A percentile compares a stretch with the other conserved stretches of the same genome.
Conservation (phyloP, 1,284 basidiomycete genomes). For the Chondrostereum purpureum region DNA sequence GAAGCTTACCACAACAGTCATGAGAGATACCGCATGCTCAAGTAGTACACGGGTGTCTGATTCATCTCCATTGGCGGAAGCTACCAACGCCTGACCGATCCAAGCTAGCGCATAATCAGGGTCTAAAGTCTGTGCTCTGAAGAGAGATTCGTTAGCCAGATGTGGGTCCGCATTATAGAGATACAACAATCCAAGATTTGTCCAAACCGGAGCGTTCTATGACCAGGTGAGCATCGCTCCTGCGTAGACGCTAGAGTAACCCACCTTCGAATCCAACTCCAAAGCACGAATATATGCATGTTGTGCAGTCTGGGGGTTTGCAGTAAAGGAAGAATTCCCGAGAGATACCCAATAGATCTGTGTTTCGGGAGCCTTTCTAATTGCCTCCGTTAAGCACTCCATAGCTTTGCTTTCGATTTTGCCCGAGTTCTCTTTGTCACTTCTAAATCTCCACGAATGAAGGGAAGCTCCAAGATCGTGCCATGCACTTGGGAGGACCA, state of each 20-base stretch:
- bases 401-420: slow-evolving; percentile 48
- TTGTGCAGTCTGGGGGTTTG: slow-evolving; percentile 70
- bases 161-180: slow-evolving; percentile 77
- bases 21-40: slow-evolving; percentile 75
- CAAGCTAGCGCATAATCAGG: slow-evolving; percentile 89
- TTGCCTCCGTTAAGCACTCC: slow-evolving; percentile 65
- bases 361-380: slow-evolving; percentile 69
- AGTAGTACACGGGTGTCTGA: slow-evolving; percentile 66
- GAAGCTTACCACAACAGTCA: background rate
- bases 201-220: slow-evolving; percentile 78
- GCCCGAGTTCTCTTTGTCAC: slow-evolving; percentile 20
- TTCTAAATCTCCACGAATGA: slow-evolving; percentile 47
- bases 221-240: too few species aligned
- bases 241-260: slow-evolving; percentile 7
- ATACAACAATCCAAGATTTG: slow-evolving; percentile 87
- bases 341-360: slow-evolving; percentile 78
- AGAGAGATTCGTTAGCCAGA: slow-evolving; percentile 82
- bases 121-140: slow-evolving; percentile 86
- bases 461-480: slow-evolving; percentile 75
- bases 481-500: slow-evolving; percentile 56
- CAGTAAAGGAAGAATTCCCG: slow-evolving; percentile 69
- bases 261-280: slow-evolving; percentile 76
- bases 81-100: slow-evolving; percentile 89
- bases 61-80: slow-evolving; percentile 58
- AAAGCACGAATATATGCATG: slow-evolving; percentile 90